Evolutionary conservation across 2,329 filamentous ascomycete species (phyloP).

Genomic region (Aspergillus viridinutans): DNA sequence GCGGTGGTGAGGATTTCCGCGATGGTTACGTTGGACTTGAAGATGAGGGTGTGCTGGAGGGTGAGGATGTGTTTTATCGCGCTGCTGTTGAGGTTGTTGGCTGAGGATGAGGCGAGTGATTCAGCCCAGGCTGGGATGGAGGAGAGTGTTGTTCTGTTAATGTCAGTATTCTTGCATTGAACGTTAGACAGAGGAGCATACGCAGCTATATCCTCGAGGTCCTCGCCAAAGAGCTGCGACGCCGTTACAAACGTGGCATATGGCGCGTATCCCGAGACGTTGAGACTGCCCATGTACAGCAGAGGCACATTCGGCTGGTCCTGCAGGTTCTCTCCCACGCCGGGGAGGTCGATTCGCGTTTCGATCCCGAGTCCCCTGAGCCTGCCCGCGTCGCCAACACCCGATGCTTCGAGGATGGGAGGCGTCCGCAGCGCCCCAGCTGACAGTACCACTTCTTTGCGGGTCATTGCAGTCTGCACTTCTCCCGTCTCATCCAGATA

Average conservation of each 20-base stretch:
- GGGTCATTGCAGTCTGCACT: slow-evolving; percentile 22
- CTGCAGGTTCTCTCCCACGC: slow-evolving; percentile 48
- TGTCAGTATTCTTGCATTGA: too few relatives aligned
- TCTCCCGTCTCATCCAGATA: slow-evolving; percentile 15
- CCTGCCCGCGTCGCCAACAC: slow-evolving; percentile 49
- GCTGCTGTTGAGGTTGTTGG: neutral
- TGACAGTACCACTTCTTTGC: slow-evolving; percentile 54
- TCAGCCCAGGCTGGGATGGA: neutral
- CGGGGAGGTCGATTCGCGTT: slow-evolving; percentile 40
- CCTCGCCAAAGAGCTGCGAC: neutral
- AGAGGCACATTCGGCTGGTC: slow-evolving; percentile 31
- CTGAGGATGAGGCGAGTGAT: neutral
- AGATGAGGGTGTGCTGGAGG: slow-evolving; percentile 19
- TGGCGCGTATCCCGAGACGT: neutral
- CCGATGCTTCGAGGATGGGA: slow-evolving; percentile 57
- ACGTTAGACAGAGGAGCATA: neutral
- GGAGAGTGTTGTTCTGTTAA: neutral
- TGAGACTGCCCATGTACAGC: neutral
- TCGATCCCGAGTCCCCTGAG: slow-evolving; percentile 39
- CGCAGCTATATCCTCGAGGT: neutral
- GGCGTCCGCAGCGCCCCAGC: slow-evolving; percentile 56
- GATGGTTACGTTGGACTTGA: slow-evolving; percentile 16
- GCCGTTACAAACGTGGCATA: neutral
- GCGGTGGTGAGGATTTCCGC: slow-evolving; percentile 19
- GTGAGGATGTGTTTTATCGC: slow-evolving; percentile 4